phyloP scores from a whole-genome alignment of 2,329 filamentous ascomycete species.

The Eutypella sp. region DNA sequence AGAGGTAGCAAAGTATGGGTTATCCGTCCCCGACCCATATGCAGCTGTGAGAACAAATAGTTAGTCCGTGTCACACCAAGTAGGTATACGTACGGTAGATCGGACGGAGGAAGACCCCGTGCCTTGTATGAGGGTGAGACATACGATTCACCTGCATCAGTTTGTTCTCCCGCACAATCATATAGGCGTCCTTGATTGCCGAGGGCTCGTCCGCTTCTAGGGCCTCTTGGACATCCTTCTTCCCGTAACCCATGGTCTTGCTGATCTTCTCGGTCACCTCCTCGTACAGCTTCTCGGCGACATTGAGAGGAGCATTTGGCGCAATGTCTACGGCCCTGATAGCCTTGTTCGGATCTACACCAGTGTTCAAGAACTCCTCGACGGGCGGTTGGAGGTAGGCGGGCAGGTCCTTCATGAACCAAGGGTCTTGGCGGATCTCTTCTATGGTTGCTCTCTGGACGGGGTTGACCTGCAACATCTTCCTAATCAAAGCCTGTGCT shows the following conservation, averaged over 20 bases:
- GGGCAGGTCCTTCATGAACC: constrained; percentile 86
- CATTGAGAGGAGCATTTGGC: constrained; percentile 68
- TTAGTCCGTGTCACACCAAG: constrained; percentile 12
- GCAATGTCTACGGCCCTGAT: constrained; percentile 80
- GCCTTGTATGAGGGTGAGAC: constrained; percentile 35
- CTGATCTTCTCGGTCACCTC: constrained; percentile 93
- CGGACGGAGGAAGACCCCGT: too few species aligned
- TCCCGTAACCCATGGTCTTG: constrained; percentile 96
- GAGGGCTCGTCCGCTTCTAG: constrained; percentile 88
- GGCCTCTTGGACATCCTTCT: constrained; percentile 91
- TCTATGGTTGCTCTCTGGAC: constrained; percentile 91
- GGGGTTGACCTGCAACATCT: constrained; percentile 92
- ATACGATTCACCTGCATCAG: constrained; percentile 92
- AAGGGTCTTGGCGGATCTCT: constrained; percentile 87
- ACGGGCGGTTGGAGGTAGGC: constrained; percentile 80
- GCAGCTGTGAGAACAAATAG: constrained; percentile 40
- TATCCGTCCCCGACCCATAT: constrained; percentile 34
- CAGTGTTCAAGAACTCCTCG: constrained; percentile 89
- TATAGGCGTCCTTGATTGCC: constrained; percentile 97
- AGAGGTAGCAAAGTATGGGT: constrained; percentile 37
- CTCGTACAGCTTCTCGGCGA: constrained; percentile 86
- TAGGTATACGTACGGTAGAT: too few species aligned
- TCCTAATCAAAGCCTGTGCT: constrained; percentile 76
- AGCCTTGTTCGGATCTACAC: constrained; percentile 87
- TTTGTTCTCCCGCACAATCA: constrained; percentile 96